These are phyloP conservation scores for Ustilago vetiveriae DNA, from an alignment of 1,284 basidiomycete genomes.

Conservation along the genomic window DNA sequence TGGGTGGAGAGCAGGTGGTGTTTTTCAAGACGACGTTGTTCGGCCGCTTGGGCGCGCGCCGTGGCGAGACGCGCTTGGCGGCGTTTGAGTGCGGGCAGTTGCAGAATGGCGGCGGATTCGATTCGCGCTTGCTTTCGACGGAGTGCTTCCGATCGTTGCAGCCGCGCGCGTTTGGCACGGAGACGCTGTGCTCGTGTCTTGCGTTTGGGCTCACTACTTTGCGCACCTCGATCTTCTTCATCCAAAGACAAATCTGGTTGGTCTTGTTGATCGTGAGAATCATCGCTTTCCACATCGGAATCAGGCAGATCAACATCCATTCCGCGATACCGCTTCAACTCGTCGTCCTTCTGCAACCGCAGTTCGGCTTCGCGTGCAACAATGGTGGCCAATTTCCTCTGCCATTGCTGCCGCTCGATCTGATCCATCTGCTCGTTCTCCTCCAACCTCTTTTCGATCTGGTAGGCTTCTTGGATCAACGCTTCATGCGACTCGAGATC, in stretches of 20 bases:
- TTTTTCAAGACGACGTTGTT: slow-evolving; percentile 36
- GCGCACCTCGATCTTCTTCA: slow-evolving; percentile 3
- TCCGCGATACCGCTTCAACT: slow-evolving; percentile 32
- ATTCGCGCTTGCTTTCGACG: slow-evolving; percentile 44
- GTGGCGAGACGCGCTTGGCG: slow-evolving; percentile 21
- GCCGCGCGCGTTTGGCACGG: slow-evolving; percentile 37
- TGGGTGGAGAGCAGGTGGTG: slow-evolving; percentile 19
- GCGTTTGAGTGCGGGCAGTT: slow-evolving; percentile 40
- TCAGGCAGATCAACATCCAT: slow-evolving; percentile 43
- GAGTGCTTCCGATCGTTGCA: slow-evolving; percentile 17
- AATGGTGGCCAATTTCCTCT: slow-evolving; percentile 27
- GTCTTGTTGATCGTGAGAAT: not conserved
- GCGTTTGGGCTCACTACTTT: slow-evolving; percentile 48
- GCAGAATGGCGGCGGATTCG: slow-evolving; percentile 37
- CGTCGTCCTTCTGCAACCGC: slow-evolving; percentile 20
- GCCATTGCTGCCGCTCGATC: slow-evolving; percentile 23
- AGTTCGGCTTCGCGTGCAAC: slow-evolving; percentile 36
- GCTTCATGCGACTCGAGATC: slow-evolving; percentile 79
- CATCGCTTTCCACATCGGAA: no score
- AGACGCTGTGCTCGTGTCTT: slow-evolving; percentile 52
- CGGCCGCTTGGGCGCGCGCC: slow-evolving; percentile 30
- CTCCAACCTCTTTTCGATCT: slow-evolving; percentile 74
- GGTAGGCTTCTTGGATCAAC: slow-evolving; percentile 77
- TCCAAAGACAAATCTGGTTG: not conserved
- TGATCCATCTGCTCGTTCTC: slow-evolving; percentile 70